Conservation (phyloP, 371 early-diverging fungal species). For the Mucor ambiguus region DNA sequence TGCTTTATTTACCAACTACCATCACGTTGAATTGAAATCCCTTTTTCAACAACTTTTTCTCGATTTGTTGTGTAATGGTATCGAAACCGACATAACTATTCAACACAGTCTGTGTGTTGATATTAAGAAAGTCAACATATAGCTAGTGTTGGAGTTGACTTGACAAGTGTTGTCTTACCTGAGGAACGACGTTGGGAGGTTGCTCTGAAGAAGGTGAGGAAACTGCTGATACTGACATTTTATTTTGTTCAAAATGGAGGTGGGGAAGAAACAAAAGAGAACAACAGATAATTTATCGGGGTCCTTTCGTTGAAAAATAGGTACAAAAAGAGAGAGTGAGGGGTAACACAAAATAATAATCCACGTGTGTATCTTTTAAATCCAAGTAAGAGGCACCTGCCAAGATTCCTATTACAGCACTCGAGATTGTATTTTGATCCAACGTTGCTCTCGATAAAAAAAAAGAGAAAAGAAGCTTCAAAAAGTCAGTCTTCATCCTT, state of each 20-base stretch:
- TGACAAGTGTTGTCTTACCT: neutral
- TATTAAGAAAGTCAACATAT: neutral
- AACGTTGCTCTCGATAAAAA: neutral
- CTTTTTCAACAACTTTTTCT: constrained; percentile 89
- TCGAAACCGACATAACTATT: constrained; percentile 95
- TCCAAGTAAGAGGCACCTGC: constrained; percentile 1
- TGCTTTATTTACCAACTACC: constrained; percentile 73
- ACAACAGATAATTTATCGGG: neutral
- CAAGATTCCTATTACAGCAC: constrained; percentile 7
- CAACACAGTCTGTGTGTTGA: constrained; percentile 48
- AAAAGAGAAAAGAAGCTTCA: neutral
- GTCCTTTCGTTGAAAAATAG: neutral
- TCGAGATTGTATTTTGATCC: neutral
- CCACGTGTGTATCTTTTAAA: constrained; percentile 6
- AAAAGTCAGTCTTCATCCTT: neutral
- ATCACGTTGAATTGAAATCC: constrained; percentile 96
- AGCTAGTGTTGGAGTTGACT: neutral
- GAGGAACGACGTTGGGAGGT: constrained; percentile 6
- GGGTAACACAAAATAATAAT: constrained; percentile 14
- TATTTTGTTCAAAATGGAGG: neutral
- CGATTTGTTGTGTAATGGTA: constrained; percentile 91
- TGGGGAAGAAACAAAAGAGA: constrained; percentile 6
- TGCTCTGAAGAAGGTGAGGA: constrained; percentile 28
- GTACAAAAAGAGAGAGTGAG: neutral
- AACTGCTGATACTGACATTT: constrained; percentile 17